Conservation (phyloP, 352 stramenopile genomes). For the Phytopythium boreale region DNA sequence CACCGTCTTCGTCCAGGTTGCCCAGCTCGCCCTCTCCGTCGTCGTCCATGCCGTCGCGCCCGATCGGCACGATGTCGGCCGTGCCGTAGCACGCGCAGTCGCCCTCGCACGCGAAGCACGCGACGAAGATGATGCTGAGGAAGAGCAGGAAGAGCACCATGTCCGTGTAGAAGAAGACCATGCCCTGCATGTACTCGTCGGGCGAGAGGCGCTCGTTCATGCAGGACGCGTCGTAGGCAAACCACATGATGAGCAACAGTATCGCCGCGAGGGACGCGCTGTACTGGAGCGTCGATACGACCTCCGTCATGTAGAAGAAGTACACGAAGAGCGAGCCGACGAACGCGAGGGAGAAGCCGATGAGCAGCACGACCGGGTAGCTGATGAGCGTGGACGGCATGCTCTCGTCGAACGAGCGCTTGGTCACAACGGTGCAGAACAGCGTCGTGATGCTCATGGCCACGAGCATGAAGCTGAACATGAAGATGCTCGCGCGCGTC, state of each 20-base stretch:
- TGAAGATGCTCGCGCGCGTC: slow-evolving; percentile 62
- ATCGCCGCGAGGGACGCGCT: slow-evolving; percentile 46
- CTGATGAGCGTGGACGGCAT: slow-evolving; percentile 41
- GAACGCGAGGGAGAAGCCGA: slow-evolving; percentile 52
- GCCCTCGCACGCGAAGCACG: slow-evolving; percentile 73
- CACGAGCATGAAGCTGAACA: slow-evolving; percentile 56
- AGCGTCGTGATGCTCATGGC: slow-evolving; percentile 60
- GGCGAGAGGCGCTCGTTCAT: slow-evolving; percentile 75
- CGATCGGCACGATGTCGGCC: slow-evolving; percentile 59
- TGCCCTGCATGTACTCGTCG: slow-evolving; percentile 82
- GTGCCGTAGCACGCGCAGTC: slow-evolving; percentile 73
- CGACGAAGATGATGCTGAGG: slow-evolving; percentile 74
- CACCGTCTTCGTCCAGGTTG: slow-evolving; percentile 28
- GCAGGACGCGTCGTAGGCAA: slow-evolving; percentile 71
- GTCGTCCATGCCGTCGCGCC: slow-evolving; percentile 15
- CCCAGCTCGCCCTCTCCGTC: slow-evolving; percentile 18
- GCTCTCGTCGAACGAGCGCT: slow-evolving; percentile 30
- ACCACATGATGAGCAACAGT: slow-evolving; percentile 77
- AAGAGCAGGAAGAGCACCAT: slow-evolving; percentile 81
- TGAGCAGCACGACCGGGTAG: slow-evolving; percentile 49
- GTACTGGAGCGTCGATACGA: slow-evolving; percentile 53
- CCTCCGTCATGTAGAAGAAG: slow-evolving; percentile 50
- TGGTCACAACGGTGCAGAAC: slow-evolving; percentile 48
- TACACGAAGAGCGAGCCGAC: slow-evolving; percentile 61
- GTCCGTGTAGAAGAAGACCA: slow-evolving; percentile 85